Evolutionary conservation across 768 basidiomycete genomes (phyloP).

Genomic region (Russula lepida): DNA sequence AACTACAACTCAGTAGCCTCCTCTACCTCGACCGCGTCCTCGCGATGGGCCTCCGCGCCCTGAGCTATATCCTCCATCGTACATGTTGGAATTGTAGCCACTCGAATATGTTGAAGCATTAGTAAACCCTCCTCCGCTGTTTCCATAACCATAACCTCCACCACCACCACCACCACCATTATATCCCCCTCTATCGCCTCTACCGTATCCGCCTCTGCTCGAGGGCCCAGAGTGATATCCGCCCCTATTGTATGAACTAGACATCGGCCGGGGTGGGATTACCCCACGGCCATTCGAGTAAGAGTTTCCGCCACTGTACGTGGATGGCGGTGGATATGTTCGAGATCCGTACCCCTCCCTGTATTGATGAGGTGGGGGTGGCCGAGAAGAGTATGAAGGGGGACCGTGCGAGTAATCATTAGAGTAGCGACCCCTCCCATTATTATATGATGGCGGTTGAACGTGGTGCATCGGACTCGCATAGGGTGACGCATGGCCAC

Average conservation of each 20-base stretch:
- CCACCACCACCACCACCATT: slow-evolving; percentile 28
- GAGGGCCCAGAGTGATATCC: slow-evolving; percentile 21
- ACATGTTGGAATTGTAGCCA: slow-evolving; percentile 8
- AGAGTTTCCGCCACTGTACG: slow-evolving; percentile 7
- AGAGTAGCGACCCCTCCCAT: slow-evolving; percentile 21
- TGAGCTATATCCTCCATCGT: slow-evolving; percentile 23
- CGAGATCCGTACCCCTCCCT: slow-evolving; percentile 27
- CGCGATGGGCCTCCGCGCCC: slow-evolving; percentile 16
- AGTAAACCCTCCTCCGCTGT: slow-evolving; percentile 29
- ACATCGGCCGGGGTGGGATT: slow-evolving; percentile 5
- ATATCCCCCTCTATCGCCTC: slow-evolving; percentile 24
- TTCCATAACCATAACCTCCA: slow-evolving; percentile 31
- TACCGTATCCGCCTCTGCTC: slow-evolving; percentile 30
- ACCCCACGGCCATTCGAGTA: slow-evolving; percentile 16
- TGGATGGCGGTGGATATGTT: slow-evolving; percentile 2
- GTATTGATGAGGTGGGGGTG: slow-evolving; percentile 23
- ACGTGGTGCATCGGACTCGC: slow-evolving; percentile 7
- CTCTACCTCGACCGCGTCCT: slow-evolving; percentile 21
- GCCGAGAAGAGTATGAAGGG: slow-evolving; percentile 24
- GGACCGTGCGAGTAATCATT: slow-evolving; percentile 22
- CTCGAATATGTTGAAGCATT: slow-evolving; percentile 2
- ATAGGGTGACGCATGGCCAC: slow-evolving; percentile 1
- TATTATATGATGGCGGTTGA: slow-evolving; percentile 13
- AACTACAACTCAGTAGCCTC: slow-evolving; percentile 4
- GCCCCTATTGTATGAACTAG: slow-evolving; percentile 13